These are phyloP conservation scores for Haplographium delicatum DNA, from an alignment of 495 filamentous ascomycete species.

Conservation along the genomic window DNA sequence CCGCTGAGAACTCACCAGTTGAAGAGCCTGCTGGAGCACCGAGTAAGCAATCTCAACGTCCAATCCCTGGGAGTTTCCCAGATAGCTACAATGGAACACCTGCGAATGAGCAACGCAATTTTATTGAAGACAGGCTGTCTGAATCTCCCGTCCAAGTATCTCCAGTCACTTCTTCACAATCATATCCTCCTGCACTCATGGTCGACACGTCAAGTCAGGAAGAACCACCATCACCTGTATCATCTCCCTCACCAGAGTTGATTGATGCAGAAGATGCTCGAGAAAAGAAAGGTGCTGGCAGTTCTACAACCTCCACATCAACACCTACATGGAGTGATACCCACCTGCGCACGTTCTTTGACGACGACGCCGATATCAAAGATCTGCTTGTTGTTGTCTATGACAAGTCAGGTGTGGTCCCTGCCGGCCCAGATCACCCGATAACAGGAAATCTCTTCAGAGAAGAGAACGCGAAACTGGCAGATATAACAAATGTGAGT, in stretches of 20 bases:
- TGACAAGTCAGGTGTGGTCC: constrained; percentile 75
- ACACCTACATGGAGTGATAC: constrained; percentile 75
- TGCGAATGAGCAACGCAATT: constrained; percentile 26
- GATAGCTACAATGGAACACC: constrained; percentile 32
- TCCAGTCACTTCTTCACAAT: constrained; percentile 41
- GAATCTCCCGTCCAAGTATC: constrained; percentile 79
- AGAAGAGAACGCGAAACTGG: constrained; percentile 74
- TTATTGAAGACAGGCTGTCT: constrained; percentile 45
- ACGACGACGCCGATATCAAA: constrained; percentile 84
- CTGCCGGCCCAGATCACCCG: constrained; percentile 75
- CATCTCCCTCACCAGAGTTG: constrained; percentile 63
- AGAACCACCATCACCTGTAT: constrained; percentile 55
- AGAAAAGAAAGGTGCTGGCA: constrained; percentile 31
- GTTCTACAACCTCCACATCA: constrained; percentile 39
- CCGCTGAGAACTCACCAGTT: constrained; percentile 35
- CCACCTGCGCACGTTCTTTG: constrained; percentile 80
- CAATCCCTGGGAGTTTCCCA: constrained; percentile 34
- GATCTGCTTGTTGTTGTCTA: constrained; percentile 89
- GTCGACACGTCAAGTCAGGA: constrained; percentile 62
- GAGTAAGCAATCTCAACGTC: constrained; percentile 18
- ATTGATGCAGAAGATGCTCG: constrained; percentile 44
- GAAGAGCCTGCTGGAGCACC: constrained; percentile 22
- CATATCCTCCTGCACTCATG: constrained; percentile 42
- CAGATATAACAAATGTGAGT: constrained; percentile 70
- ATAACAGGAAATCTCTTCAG: constrained; percentile 74